Conservation (phyloP, 495 filamentous ascomycete genomes). For the Daldinia decipiens region DNA sequence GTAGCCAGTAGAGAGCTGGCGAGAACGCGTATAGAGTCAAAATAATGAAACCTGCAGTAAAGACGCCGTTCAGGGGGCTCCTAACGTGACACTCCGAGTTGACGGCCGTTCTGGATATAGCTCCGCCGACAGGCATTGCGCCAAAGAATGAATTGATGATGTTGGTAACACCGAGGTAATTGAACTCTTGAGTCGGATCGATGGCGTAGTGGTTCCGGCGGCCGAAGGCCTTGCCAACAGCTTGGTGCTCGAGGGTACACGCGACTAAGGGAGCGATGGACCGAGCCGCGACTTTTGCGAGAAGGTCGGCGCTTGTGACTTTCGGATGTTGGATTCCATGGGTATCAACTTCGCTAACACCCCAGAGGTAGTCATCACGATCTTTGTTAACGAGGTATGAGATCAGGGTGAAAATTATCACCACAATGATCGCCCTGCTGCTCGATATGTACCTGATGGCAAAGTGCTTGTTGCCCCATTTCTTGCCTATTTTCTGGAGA, state of each 20-base stretch:
- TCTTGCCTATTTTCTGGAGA: constrained; percentile 58
- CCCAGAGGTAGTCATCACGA: constrained; percentile 52
- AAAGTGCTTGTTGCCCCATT: constrained; percentile 58
- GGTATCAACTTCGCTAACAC: constrained; percentile 56
- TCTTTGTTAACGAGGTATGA: constrained; percentile 59
- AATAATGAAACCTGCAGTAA: constrained; percentile 60
- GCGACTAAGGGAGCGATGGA: constrained; percentile 59
- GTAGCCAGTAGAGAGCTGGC: constrained; percentile 62
- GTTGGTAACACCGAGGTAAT: constrained; percentile 59
- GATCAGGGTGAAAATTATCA: constrained; percentile 60
- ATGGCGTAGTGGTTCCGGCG: constrained; percentile 59
- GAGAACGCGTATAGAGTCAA: constrained; percentile 61
- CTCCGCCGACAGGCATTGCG: constrained; percentile 60
- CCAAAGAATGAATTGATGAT: constrained; percentile 62
- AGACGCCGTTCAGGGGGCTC: constrained; percentile 57
- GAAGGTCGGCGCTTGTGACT: constrained; percentile 47
- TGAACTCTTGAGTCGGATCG: constrained; percentile 61
- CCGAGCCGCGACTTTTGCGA: constrained; percentile 52
- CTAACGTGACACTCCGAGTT: constrained; percentile 58
- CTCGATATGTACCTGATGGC: constrained; percentile 56
- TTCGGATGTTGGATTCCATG: constrained; percentile 55
- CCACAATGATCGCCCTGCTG: constrained; percentile 57
- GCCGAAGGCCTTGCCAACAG: constrained; percentile 60
- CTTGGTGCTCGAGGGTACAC: constrained; percentile 59
- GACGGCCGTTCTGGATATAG: constrained; percentile 62